Conservation (phyloP, 2,329 filamentous ascomycete species). For the Neopestalotiopsis rosae region DNA sequence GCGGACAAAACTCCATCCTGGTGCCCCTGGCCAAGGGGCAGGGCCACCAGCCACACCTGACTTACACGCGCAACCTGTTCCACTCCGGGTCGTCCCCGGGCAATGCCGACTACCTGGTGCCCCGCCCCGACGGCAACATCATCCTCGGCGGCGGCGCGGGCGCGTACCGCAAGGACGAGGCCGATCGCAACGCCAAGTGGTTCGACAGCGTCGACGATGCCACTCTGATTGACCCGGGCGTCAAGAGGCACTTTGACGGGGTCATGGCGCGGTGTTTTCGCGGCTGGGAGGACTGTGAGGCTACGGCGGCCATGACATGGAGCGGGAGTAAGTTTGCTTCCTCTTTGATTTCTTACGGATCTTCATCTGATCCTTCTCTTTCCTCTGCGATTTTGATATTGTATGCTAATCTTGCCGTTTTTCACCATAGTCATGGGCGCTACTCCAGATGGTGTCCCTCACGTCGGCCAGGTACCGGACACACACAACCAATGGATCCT, state of each 20-base stretch:
- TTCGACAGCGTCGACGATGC: constrained; percentile 14
- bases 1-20: constrained; percentile 8
- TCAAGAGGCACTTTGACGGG: constrained; percentile 5
- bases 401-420: neutral
- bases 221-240: constrained; percentile 1
- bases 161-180: neutral
- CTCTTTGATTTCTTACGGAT: neutral
- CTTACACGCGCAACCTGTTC: constrained; percentile 10
- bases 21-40: neutral
- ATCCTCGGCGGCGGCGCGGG: constrained; percentile 1
- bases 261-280: constrained; percentile 10
- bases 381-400: too few relatives aligned
- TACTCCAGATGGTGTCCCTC: neutral
- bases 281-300: constrained; percentile 16
- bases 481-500: constrained; percentile 11
- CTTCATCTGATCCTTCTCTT: too few relatives aligned
- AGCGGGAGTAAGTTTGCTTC: constrained; percentile 5
- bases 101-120: constrained; percentile 14
- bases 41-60: neutral
- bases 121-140: constrained; percentile 8
- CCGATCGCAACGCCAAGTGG: constrained; percentile 8
- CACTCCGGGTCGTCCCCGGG: neutral
- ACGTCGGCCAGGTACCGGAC: constrained; percentile 11
- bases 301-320: constrained; percentile 11
- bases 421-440: constrained; percentile 14